Conservation (phyloP, 192 early-diverging fungal genomes). For the Gaertneriomyces sp. region DNA sequence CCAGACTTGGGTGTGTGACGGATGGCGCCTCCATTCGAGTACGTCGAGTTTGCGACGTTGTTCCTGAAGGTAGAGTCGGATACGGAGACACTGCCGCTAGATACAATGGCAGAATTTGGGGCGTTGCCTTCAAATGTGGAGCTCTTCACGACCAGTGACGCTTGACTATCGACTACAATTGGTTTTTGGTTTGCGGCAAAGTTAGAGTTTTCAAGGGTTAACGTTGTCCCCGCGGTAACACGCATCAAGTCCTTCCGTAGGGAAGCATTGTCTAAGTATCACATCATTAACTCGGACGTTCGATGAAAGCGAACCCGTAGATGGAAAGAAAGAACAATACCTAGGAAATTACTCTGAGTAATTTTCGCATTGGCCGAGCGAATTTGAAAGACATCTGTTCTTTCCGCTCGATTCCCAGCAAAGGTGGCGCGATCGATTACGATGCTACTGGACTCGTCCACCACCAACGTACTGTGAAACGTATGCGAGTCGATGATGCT, state of each 20-base stretch:
- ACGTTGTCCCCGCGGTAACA: not conserved
- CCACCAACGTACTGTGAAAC: no score
- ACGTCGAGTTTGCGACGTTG: not conserved
- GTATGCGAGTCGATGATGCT: no score
- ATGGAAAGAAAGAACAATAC: no score
- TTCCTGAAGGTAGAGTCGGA: constrained; percentile 9
- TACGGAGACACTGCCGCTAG: not conserved
- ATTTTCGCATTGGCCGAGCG: no score
- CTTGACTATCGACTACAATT: not conserved
- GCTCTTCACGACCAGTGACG: not conserved
- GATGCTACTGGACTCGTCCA: no score
- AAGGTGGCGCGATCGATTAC: no score
- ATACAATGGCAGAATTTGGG: not conserved
- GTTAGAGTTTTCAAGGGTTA: not conserved
- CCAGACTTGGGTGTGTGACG: not conserved
- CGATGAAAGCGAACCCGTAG: no score
- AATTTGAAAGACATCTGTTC: no score
- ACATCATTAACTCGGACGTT: no score
- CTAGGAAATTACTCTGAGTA: no score
- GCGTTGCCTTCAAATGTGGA: not conserved
- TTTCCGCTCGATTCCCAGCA: no score
- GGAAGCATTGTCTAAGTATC: not conserved
- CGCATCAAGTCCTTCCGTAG: not conserved
- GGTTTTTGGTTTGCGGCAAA: not conserved
- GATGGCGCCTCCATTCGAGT: constrained; percentile 14